Percentiles rank a stretch among this genome's conserved stretches.
These are phyloP conservation scores for Butyriboletus loyo DNA, from an alignment of 768 basidiomycete species.

Conservation along the genomic window DNA sequence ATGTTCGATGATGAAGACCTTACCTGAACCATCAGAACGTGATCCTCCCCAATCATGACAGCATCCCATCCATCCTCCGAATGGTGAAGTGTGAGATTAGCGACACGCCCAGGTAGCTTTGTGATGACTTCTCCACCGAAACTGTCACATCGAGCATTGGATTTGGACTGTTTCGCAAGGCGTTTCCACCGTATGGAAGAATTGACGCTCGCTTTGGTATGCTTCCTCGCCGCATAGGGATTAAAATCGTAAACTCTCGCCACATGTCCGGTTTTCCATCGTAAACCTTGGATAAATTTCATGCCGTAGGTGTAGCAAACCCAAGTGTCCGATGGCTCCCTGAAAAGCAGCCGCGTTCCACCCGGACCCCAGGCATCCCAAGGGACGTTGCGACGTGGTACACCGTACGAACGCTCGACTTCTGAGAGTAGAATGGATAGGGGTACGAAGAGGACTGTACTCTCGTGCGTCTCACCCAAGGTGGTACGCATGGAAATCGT, in stretches of 20 bases:
- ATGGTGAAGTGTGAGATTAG: slow-evolving; percentile 10
- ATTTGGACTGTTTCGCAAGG: slow-evolving; percentile 12
- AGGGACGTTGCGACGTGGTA: slow-evolving; percentile 6
- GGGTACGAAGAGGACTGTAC: slow-evolving; percentile 29
- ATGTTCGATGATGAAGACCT: neutral
- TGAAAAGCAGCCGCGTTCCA: slow-evolving; percentile 28
- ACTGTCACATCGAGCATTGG: slow-evolving; percentile 5
- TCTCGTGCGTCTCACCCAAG: slow-evolving; percentile 5
- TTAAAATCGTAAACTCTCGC: slow-evolving; percentile 36
- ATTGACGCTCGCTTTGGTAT: slow-evolving; percentile 7
- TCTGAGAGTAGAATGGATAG: slow-evolving; percentile 29
- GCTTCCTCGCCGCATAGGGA: slow-evolving; percentile 17
- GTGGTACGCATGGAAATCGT: slow-evolving; percentile 24
- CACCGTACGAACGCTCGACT: slow-evolving; percentile 14
- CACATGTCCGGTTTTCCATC: slow-evolving; percentile 16
- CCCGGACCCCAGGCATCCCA: slow-evolving; percentile 36
- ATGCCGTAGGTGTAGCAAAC: slow-evolving; percentile 36
- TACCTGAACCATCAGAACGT: slow-evolving; percentile 34
- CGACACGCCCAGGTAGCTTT: slow-evolving; percentile 28
- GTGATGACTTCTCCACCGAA: slow-evolving; percentile 28
- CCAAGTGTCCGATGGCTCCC: slow-evolving; percentile 31
- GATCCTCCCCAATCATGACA: slow-evolving; percentile 37
- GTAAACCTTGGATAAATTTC: slow-evolving; percentile 28
- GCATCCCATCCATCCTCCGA: slow-evolving; percentile 25
- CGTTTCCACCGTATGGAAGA: slow-evolving; percentile 14